phyloP scores from a whole-genome alignment of 148 eudicot genomes.

The Arbutus unedo region DNA sequence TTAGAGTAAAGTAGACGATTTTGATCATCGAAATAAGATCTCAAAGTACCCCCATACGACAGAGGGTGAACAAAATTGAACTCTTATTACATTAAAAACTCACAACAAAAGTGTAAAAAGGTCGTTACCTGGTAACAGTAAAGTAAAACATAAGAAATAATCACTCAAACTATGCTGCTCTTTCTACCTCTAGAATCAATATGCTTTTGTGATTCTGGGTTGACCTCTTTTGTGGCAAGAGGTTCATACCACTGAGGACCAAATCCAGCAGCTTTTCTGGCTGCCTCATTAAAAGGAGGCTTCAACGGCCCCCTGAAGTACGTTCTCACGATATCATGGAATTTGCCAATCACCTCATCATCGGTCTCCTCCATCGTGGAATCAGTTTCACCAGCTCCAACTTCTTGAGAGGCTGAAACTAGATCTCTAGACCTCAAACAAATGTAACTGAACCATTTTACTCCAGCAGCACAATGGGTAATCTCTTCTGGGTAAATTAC shows the following conservation, averaged over 20 bases:
- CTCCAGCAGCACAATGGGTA: conserved; percentile 94
- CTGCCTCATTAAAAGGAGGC: conserved; percentile 90
- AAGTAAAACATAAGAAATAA: background rate
- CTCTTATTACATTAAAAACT: background rate
- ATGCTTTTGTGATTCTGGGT: conserved; percentile 12
- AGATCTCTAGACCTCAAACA: conserved; percentile 46
- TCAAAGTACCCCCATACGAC: too few relatives aligned
- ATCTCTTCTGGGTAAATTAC: conserved; percentile 90
- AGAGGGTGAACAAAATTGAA: too few relatives aligned
- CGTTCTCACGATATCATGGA: conserved; percentile 60
- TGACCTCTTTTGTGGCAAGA: conserved; percentile 52
- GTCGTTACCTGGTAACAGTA: background rate
- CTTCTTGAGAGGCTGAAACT: conserved; percentile 18
- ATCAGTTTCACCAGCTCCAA: conserved; percentile 20
- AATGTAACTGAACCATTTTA: conserved; percentile 89
- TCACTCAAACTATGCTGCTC: background rate
- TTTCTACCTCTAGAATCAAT: background rate
- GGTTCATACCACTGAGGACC: conserved; percentile 93
- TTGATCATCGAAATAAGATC: too few relatives aligned
- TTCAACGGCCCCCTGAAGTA: conserved; percentile 85
- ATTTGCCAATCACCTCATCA: conserved; percentile 53
- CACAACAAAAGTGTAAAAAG: background rate
- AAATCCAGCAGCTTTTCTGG: conserved; percentile 95
- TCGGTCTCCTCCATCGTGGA: conserved; percentile 19
- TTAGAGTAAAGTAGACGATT: too few relatives aligned